Conservation (phyloP, 1,139 yeast genomes). For the Debaryomycetaceae sp. region DNA sequence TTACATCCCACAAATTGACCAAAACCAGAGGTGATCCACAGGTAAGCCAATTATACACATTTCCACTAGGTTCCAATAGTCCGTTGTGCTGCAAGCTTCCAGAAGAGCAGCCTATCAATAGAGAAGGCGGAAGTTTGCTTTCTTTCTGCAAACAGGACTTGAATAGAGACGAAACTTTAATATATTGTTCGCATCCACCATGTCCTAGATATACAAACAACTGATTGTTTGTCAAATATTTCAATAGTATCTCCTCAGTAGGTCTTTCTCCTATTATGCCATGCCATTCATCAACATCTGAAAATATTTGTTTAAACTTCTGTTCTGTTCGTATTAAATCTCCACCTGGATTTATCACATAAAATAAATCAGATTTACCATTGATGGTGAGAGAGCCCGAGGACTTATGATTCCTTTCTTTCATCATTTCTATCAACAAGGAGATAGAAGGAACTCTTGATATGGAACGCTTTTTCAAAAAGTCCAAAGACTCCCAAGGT, state of each 20-base stretch:
- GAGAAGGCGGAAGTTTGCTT: conserved; percentile 59
- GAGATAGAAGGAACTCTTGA: conserved; percentile 74
- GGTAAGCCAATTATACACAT: conserved; percentile 66
- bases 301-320: conserved; percentile 50
- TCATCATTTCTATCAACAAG: conserved; percentile 43
- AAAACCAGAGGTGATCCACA: conserved; percentile 83
- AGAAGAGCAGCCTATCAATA: conserved; percentile 91
- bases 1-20: conserved; percentile 94
- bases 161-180: conserved; percentile 36
- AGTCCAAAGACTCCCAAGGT: conserved; percentile 86
- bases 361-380: conserved; percentile 32
- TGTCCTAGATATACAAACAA: conserved; percentile 87
- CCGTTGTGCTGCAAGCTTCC: conserved; percentile 65
- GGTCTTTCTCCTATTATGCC: conserved; percentile 60
- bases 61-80: conserved; percentile 69
- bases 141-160: conserved; percentile 16
- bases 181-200: conserved; percentile 90
- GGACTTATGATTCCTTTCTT: conserved; percentile 5
- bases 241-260: conserved; percentile 39
- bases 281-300: conserved; percentile 42
- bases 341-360: conserved; percentile 77
- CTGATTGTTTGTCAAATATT: conserved; percentile 35
- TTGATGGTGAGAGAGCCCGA: conserved; percentile 5
- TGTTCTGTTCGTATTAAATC: conserved; percentile 71
- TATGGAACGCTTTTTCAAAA: conserved; percentile 52